Conservation (phyloP, 2,329 filamentous ascomycete species). For the Fusarium oxysporum region DNA sequence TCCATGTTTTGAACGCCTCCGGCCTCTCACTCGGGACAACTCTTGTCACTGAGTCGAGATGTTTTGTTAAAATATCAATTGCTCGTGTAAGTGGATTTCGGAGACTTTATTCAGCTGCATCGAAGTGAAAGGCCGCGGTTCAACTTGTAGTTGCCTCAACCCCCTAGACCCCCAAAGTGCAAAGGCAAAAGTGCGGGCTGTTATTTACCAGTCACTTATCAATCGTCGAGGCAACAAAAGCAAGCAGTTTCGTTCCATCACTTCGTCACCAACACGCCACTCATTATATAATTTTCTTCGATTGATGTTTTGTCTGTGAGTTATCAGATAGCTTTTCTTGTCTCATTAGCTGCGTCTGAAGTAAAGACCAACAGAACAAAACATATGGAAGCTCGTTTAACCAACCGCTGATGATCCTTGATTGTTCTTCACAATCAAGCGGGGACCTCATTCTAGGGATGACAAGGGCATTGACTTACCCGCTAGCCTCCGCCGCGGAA, state of each 20-base stretch:
- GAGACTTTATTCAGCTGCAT: neutral
- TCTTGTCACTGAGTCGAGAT: constrained; percentile 8
- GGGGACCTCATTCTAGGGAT: constrained; percentile 7
- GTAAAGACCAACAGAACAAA: constrained; percentile 22
- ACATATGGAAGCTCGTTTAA: constrained; percentile 3
- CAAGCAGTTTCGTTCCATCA: constrained; percentile 8
- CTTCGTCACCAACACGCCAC: neutral
- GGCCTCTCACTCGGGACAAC: constrained; percentile 31
- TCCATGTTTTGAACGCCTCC: constrained; percentile 26
- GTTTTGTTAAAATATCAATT: neutral
- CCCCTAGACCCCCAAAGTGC: neutral
- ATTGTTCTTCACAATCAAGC: neutral
- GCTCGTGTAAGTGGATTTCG: neutral
- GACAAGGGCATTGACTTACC: neutral
- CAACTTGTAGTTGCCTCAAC: neutral
- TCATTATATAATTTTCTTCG: neutral
- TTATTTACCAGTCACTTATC: neutral
- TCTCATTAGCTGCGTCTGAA: constrained; percentile 8
- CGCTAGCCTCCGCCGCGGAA: constrained; percentile 16
- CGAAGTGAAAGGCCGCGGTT: neutral
- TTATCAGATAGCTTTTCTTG: constrained; percentile 1
- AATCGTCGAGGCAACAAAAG: constrained; percentile 24
- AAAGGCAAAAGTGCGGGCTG: neutral
- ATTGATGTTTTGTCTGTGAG: neutral
- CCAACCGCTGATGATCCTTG: neutral